These are phyloP conservation scores for Hirschioporus abietinus DNA, from an alignment of 768 basidiomycete genomes.

Conservation along the genomic window DNA sequence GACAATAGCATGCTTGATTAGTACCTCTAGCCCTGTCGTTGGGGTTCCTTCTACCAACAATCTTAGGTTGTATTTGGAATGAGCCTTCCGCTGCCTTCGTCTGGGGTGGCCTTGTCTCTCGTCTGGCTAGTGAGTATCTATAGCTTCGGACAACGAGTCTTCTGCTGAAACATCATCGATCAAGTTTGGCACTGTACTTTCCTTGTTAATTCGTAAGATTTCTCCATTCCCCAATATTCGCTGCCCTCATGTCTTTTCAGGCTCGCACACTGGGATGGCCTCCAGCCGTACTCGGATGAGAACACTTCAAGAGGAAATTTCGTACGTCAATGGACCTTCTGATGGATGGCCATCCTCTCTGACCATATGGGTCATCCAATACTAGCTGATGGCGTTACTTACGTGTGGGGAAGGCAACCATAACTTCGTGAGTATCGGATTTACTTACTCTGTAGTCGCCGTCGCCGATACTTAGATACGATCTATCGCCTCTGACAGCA, in stretches of 20 bases:
- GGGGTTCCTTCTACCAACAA: conserved; percentile 53
- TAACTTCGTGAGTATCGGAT: conserved; percentile 51
- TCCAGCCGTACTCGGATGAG: conserved; percentile 78
- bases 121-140: conserved; percentile 47
- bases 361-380: not conserved
- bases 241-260: conserved; percentile 24
- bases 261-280: conserved; percentile 75
- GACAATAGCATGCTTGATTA: conserved; percentile 18
- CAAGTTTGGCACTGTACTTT: conserved; percentile 72
- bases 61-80: conserved; percentile 52
- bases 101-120: conserved; percentile 63
- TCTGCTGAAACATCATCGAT: not conserved
- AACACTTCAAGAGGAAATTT: conserved; percentile 72
- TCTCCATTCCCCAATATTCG: not conserved
- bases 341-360: not conserved
- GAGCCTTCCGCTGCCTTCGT: conserved; percentile 65
- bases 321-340: conserved; percentile 31
- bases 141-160: not conserved
- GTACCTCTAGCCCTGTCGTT: conserved; percentile 56
- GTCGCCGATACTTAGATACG: not conserved
- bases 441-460: not conserved
- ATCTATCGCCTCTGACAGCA: conserved; percentile 29
- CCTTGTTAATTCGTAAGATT: conserved; percentile 58
- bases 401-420: conserved; percentile 78
- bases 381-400: conserved; percentile 58